Evolutionary conservation across 1,139 yeast species (phyloP).

Genomic region (Pichia sp.): DNA sequence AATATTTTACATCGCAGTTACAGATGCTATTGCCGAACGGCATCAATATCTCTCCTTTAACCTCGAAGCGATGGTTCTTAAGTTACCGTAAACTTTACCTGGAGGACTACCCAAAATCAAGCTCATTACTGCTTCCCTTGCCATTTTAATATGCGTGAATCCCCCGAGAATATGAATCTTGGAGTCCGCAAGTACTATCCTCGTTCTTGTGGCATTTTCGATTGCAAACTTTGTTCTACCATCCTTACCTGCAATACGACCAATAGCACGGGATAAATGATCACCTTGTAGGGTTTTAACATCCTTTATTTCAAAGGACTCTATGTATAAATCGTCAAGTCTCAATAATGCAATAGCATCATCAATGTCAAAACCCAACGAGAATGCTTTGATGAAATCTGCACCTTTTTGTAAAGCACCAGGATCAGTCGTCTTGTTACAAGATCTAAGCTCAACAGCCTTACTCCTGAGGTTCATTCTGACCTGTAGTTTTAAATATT

Average conservation of each 20-base stretch:
- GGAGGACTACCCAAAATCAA: constrained; percentile 97
- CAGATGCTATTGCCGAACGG: neutral
- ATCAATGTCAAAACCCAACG: constrained; percentile 93
- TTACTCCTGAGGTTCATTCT: constrained; percentile 86
- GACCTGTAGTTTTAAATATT: constrained; percentile 88
- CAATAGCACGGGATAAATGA: constrained; percentile 96
- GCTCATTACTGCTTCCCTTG: constrained; percentile 92
- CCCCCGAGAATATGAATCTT: constrained; percentile 97
- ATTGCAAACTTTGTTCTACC: constrained; percentile 98
- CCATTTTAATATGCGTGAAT: constrained; percentile 93
- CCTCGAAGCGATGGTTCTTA: constrained; percentile 94
- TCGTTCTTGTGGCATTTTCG: constrained; percentile 96
- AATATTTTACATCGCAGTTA: neutral
- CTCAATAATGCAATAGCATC: constrained; percentile 93
- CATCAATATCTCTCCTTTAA: constrained; percentile 89
- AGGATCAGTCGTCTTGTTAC: constrained; percentile 77
- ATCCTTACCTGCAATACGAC: constrained; percentile 99
- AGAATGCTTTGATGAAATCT: constrained; percentile 90
- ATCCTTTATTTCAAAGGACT: constrained; percentile 94
- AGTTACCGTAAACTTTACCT: constrained; percentile 94
- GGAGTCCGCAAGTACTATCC: constrained; percentile 94
- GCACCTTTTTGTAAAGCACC: constrained; percentile 98
- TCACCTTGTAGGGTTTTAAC: constrained; percentile 94
- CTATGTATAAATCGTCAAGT: constrained; percentile 92
- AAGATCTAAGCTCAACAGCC: constrained; percentile 83